Base-by-base conservation (phyloP, 2,329 filamentous ascomycete genomes). In the Hymenoscyphus fraxineus region DNA sequence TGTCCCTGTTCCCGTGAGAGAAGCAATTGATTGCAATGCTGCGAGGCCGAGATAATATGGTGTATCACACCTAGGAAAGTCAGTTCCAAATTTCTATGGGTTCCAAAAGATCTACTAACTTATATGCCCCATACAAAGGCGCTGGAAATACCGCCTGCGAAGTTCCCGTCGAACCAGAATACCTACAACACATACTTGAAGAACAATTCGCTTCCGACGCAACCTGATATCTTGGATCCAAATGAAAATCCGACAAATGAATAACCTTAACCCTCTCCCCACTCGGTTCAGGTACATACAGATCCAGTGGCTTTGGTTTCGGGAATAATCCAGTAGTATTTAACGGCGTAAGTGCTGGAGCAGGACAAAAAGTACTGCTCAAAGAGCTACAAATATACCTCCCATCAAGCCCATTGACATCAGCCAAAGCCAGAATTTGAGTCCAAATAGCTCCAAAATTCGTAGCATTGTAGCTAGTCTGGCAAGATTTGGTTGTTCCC, bases 11-110 rank as follows among this genome's bases (percentile, higher is more conserved):
- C 84, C 84, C 1, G 84, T 86, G 70, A 87, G 71, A 6, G 84
- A 80, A 0, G 78, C 81, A 47, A 86, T 80, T 1, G 84, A 81
- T 72, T 86, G 80, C 16, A 64, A 73, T 19, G 83, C 84, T 9
- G 83, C 82, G 6, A 85, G 76, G 12, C 79, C 82, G 6, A 87
- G 77, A 61, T 83, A 84, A 67, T 85, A 86, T 1, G 84, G 84
- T 7, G 83, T 83, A 70, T 87, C 85, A 69, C 85, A 87, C 63
- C 72, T 22, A 57, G 12, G 38, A 19, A 61, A 6, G 19, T 61
- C 27, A 54, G 9, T 12, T 41, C 7, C 32, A 5, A 15, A 13
- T 5, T 10, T 6, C 3, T 15, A 32, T 31, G n/a, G 3, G 12
- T 16, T 19, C 1, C n/a, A 16, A n/a, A 7, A 10, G 22, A 3